Evolutionary conservation across 768 basidiomycete genomes (phyloP), one percentile per base, ranked within the genome.

Genomic region (Tulasnella sp.): DNA sequence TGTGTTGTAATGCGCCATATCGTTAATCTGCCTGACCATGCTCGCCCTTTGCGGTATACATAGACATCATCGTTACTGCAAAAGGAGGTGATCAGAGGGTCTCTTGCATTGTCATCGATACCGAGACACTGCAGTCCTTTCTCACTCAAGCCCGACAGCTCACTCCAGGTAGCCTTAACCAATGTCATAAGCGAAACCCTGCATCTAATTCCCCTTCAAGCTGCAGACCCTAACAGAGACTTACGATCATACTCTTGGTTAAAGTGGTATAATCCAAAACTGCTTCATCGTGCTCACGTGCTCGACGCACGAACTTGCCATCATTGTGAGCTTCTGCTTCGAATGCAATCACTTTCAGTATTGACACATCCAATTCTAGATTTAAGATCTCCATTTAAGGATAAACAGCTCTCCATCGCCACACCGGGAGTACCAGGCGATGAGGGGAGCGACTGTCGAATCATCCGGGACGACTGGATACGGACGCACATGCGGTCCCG

Each of bases 401-500:
- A 26, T 8, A 23, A 29, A 4, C 30, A 17, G 9, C 75, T 90
- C 23, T 85, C 86, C 19, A 66, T 73, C 1, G 78, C 84, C 1
- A 72, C 72, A 65, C 84, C 87, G 8, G 88, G 88, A 1, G 66
- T 74, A 44, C 76, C 80, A 17, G 81, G 78, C 5, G 79, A 87
- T 64, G 88, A 88, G 58, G 59, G 69, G 2, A 67, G 69, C 5
- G 87, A 89, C 70, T 73, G 83, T 15, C 73, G 73, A 23, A 64
- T 78, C 3, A 76, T 90, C 9, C 75, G 81, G 21, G 81, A 85
- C 56, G 76, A 83, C 4, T 90, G 84, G 84, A 75, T 87, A 8
- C 74, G 77, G 26, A 69, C 61, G 1, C 70, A 70, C 59, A 23
- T 68, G 58, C 55, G 38, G 27, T 19, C 44, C 53, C 50, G 66